Evolutionary conservation across 2,329 filamentous ascomycete genomes (phyloP).

Genomic region (Colletotrichum tabaci): DNA sequence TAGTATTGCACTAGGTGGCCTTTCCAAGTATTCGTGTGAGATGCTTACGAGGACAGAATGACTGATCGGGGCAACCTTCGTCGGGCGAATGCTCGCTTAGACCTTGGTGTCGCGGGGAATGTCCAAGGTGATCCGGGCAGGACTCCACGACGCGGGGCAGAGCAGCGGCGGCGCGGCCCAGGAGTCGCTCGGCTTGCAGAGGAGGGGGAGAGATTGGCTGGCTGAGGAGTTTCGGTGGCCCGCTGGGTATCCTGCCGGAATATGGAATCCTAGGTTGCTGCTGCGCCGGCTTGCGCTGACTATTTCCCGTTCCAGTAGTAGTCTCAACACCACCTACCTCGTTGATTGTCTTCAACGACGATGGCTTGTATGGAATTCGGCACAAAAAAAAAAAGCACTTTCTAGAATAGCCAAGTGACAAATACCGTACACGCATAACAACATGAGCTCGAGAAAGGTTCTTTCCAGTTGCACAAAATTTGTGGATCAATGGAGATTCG

Average conservation of each 20-base stretch:
- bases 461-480: not conserved
- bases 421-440: not conserved
- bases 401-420: not conserved
- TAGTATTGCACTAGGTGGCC: not conserved
- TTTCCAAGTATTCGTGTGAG: not conserved
- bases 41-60: not conserved
- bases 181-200: conserved; percentile 28
- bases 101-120: conserved; percentile 1
- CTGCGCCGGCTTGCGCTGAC: not conserved
- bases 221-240: conserved; percentile 5
- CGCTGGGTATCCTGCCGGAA: conserved; percentile 14
- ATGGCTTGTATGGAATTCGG: not conserved
- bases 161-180: not conserved
- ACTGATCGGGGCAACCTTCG: conserved; percentile 1
- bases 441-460: not conserved
- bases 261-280: not conserved
- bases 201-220: not conserved
- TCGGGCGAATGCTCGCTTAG: not conserved
- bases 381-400: not conserved
- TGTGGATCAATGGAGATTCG: conserved; percentile 16
- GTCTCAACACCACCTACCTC: not conserved
- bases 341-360: not conserved
- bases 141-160: conserved; percentile 22
- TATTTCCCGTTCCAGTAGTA: not conserved
- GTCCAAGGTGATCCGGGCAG: conserved; percentile 6